Evolutionary conservation across 148 eudicot species (phyloP).

Genomic region (Silene conica): DNA sequence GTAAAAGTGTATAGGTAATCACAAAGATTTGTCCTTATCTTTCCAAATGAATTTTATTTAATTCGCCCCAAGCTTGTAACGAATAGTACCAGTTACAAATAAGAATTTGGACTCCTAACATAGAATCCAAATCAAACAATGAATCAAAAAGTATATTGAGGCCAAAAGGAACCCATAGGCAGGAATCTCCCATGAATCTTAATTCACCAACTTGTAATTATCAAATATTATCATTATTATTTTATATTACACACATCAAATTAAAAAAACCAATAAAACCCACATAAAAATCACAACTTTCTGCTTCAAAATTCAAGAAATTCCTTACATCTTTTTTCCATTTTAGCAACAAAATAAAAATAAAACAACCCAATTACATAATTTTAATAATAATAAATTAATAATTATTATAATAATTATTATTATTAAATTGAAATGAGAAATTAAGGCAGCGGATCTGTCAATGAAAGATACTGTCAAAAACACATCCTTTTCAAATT

Average conservation of each 20-base stretch:
- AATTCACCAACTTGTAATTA: neutral
- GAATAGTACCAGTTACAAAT: too few species aligned
- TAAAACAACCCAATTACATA: neutral
- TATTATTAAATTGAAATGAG: conserved; percentile 10
- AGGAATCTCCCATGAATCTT: conserved; percentile 9
- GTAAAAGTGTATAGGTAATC: too few species aligned
- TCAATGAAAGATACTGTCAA: conserved; percentile 29
- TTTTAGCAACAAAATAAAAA: neutral
- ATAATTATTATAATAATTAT: too few species aligned
- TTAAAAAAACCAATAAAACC: neutral
- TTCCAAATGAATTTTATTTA: too few species aligned
- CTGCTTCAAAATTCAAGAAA: neutral
- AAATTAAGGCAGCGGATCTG: conserved; percentile 15
- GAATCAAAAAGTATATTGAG: neutral
- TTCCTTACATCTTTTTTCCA: neutral
- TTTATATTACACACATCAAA: neutral
- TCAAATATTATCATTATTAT: neutral
- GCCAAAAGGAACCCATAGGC: neutral
- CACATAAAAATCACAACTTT: neutral
- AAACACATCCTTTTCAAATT: conserved; percentile 27
- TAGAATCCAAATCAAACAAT: conserved; percentile 4
- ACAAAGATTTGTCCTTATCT: too few species aligned
- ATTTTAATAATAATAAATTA: too few species aligned
- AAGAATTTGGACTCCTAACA: too few species aligned
- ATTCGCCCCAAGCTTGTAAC: too few species aligned